Evolutionary conservation across 352 stramenopile species (phyloP), one percentile per base, ranked within the genome.

Genomic region (Phytophthora nicotianae): DNA sequence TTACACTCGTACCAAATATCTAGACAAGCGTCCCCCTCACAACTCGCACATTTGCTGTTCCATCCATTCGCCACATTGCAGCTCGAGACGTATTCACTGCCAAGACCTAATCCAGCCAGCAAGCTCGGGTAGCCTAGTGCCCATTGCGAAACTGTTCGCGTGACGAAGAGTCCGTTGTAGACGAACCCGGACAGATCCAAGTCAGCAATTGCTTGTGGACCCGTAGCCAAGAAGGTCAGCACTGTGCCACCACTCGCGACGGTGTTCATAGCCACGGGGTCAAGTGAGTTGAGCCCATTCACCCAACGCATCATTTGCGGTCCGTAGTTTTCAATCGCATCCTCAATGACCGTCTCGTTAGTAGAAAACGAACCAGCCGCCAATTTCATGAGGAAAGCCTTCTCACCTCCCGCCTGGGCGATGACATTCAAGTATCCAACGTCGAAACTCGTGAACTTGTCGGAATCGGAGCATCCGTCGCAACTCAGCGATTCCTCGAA

Each of bases 211-310:
- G 65, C 58, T 14, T 57, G 41, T 6, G 67, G 66, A 3, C 76
- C 72, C 0, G 16, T 54, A 0, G 50, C 58, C 4, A 90, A 50
- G 62, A 92, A 88, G 8, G 50, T 71, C 14, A 88, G 23, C 27
- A 89, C 79, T 3, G 68, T 66, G 10, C 62, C 49, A 35, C 66
- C 69, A 32, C 33, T 59, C 17, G 68, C 63, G 0, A 90, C 68
- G 38, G 53, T 77, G 58, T 83, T 87, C 81, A 87, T 88, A 24
- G 83, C 83, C 14, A 68, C 61, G 0, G 83, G 65, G 37, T 93
- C 56, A 46, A 90, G 72, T 56, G 83, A 93, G 65, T 93, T 93
- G 66, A 91, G 76, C 0, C 81, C 83, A 51, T 91, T 91, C n/a
- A 89, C 61, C 79, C 77, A 91, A 40, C 73, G 72, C 82, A 91